phyloP scores from a whole-genome alignment of 2,329 filamentous ascomycete species.

The Botrytis sinoallii region DNA sequence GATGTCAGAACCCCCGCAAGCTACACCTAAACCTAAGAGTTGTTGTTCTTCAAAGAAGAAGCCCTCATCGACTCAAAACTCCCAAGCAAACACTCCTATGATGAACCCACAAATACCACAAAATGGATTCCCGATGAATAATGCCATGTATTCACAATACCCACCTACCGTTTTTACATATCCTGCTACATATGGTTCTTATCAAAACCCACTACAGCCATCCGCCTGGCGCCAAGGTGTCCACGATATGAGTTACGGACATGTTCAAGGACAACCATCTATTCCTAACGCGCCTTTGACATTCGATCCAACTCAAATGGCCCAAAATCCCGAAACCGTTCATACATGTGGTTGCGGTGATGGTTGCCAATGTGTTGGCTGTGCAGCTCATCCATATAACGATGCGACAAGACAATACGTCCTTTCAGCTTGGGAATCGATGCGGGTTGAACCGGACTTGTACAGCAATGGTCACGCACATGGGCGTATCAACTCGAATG shows the following conservation, averaged over 20 bases:
- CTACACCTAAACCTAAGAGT: conserved; percentile 26
- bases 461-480: conserved; percentile 26
- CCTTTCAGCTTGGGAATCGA: conserved; percentile 43
- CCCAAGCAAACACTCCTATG: conserved; percentile 17
- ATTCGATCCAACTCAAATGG: conserved; percentile 39
- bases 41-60: conserved; percentile 42
- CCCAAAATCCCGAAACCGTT: conserved; percentile 33
- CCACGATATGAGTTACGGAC: conserved; percentile 40
- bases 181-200: conserved; percentile 53
- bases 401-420: conserved; percentile 56
- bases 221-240: conserved; percentile 51
- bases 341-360: conserved; percentile 63
- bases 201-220: conserved; percentile 53
- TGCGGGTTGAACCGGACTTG: conserved; percentile 29
- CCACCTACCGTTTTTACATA: conserved; percentile 50
- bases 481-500: conserved; percentile 15
- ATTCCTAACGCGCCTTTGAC: conserved; percentile 21
- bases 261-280: conserved; percentile 33
- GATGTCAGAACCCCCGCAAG: conserved; percentile 25
- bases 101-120: conserved; percentile 33
- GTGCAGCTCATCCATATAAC: conserved; percentile 66
- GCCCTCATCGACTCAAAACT: conserved; percentile 24
- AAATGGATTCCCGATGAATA: conserved; percentile 28
- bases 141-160: conserved; percentile 28
- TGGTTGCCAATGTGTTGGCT: conserved; percentile 64